These are phyloP conservation scores for Fusarium pininemorale DNA, from an alignment of 2,329 filamentous ascomycete genomes.

Conservation along the genomic window DNA sequence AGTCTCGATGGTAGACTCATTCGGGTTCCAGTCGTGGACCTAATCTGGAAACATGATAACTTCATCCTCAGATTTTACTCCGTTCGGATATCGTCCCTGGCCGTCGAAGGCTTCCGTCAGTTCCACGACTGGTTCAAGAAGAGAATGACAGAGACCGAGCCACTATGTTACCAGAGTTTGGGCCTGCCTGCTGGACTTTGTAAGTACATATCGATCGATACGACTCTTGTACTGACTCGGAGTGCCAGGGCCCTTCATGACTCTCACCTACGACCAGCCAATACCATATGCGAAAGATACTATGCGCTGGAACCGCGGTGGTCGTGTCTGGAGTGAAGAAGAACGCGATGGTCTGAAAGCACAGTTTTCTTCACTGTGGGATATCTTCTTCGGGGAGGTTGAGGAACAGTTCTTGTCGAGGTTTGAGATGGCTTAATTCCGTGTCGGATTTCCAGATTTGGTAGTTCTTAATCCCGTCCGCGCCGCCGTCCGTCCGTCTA, in stretches of 20 bases:
- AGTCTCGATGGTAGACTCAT: background rate
- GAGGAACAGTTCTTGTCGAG: background rate
- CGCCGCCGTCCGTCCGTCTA: background rate
- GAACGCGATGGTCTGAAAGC: background rate
- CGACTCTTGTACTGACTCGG: rapidly evolving
- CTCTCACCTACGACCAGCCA: background rate
- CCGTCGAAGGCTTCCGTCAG: background rate
- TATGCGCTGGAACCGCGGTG: background rate
- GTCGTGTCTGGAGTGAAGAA: background rate
- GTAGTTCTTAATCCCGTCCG: background rate
- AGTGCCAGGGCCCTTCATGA: background rate
- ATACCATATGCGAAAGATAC: background rate
- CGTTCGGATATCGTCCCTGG: background rate
- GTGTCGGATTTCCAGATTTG: background rate
- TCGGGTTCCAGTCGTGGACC: background rate
- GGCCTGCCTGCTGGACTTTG: background rate
- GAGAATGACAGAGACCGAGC: background rate
- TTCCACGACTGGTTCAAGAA: background rate
- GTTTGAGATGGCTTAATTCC: background rate
- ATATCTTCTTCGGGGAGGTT: background rate
- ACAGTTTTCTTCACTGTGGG: background rate
- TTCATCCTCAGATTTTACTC: background rate
- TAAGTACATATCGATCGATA: rapidly evolving
- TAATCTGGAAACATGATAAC: background rate
- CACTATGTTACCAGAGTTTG: background rate